Base-by-base conservation (phyloP, 306 rosid species). In the Quercus wislizeni region DNA sequence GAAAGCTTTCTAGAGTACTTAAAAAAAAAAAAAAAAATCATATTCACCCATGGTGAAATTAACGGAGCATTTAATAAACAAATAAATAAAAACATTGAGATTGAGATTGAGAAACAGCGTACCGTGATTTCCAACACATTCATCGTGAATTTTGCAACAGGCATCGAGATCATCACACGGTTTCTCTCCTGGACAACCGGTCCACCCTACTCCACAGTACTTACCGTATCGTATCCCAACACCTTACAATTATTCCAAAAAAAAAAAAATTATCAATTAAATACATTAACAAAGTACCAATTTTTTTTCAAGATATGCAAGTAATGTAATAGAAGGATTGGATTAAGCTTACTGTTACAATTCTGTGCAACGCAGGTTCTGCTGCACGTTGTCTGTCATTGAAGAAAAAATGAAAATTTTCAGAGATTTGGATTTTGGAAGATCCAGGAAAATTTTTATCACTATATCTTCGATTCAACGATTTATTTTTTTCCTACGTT, bases 111-210 rank as follows among this genome's bases (percentile, higher is more conserved):
- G 54, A 49, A 49, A 49, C 54, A 13, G 54, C 4, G 54, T 73
- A 94, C 98, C 98, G 5, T 79, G 85, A 74, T 71, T 75, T 20
- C 59, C 88, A 68, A 94, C 97, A 59, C 97, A 94, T 1, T 91
- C 86, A 19, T 94, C 98, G 74, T 94, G 98, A 69, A 28, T 71
- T 90, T 90, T 87, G 84, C 98, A 94, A 88, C 98, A 94, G 75
- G 92, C 94, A 78, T 94, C 98, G n/a, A 91, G 83, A 78, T 86
- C 94, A 73, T 94, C 97, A 76, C 98, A 94, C 1, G 98, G 98
- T 63, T 89, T 76, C 89, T 94, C 92, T 18, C 96, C 97, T 2
- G 90, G 79, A 76, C 98, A 94, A 61, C 98, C 97, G 35, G 78
- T 81, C 87, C 95, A 88, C 71, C 96, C 96, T 15, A 86, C 90